These are phyloP conservation scores for Debaryomyces coudertii DNA, from an alignment of 1,139 yeast genomes.

Conservation along the genomic window DNA sequence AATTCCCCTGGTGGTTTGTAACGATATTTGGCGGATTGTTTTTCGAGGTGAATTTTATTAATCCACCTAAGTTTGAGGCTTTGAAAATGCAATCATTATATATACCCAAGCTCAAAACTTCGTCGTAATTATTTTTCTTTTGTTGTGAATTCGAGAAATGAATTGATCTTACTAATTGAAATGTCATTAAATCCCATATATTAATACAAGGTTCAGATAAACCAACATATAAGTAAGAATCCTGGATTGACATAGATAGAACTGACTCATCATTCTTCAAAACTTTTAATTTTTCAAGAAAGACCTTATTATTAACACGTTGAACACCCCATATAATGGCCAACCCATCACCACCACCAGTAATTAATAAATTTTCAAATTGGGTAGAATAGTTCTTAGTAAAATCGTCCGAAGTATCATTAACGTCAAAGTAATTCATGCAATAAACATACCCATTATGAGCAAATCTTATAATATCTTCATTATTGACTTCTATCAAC, in stretches of 20 bases:
- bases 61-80: conserved; percentile 56
- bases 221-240: conserved; percentile 78
- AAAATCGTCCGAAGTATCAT: conserved; percentile 20
- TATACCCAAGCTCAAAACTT: conserved; percentile 48
- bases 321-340: conserved; percentile 70
- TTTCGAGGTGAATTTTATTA: conserved; percentile 54
- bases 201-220: conserved; percentile 70
- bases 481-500: conserved; percentile 68
- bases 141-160: conserved; percentile 39
- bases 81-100: conserved; percentile 55
- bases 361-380: conserved; percentile 28
- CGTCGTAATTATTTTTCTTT: conserved; percentile 24
- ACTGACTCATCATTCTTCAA: conserved; percentile 72
- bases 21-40: conserved; percentile 19
- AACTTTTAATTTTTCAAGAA: conserved; percentile 32
- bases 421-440: conserved; percentile 44
- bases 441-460: conserved; percentile 90
- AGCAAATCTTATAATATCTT: conserved; percentile 75
- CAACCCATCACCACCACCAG: conserved; percentile 90
- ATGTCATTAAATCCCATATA: conserved; percentile 83
- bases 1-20: conserved; percentile 14
- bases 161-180: conserved; percentile 66
- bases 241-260: conserved; percentile 63
- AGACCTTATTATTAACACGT: conserved; percentile 10
- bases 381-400: conserved; percentile 22